Percentiles rank a stretch among this genome's conserved stretches.
Conservation (phyloP, 352 stramenopile genomes). For the Pythium volutum region DNA sequence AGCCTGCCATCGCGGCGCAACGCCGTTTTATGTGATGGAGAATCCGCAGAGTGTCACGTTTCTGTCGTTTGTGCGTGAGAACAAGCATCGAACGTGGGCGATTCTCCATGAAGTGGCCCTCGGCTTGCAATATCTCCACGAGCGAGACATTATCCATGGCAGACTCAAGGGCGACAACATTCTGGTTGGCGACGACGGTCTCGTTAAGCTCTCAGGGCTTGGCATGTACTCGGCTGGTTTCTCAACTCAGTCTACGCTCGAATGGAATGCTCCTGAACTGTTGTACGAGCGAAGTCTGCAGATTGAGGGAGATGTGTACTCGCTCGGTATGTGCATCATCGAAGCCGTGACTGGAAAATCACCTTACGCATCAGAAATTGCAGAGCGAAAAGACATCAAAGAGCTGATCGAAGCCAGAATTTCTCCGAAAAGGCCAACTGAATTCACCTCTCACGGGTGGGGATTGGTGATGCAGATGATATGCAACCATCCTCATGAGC, state of each 20-base stretch:
- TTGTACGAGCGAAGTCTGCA: constrained; percentile 1
- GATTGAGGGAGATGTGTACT: constrained; percentile 23
- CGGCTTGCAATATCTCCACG: constrained; percentile 73
- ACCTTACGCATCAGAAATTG: constrained; percentile 7
- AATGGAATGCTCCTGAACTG: constrained; percentile 24
- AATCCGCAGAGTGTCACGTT: constrained; percentile 6
- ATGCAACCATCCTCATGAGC: not conserved
- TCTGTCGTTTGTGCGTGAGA: constrained; percentile 1
- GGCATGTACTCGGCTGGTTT: not conserved
- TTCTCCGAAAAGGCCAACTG: not conserved
- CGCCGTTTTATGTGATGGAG: constrained; percentile 13
- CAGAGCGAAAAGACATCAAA: not conserved
- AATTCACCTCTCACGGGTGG: not conserved
- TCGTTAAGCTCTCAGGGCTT: constrained; percentile 17
- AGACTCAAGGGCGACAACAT: constrained; percentile 5
- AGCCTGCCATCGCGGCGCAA: constrained; percentile 7
- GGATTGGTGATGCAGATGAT: constrained; percentile 7
- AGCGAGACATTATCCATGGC: constrained; percentile 31
- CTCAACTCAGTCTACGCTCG: not conserved
- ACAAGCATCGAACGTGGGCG: constrained; percentile 25
- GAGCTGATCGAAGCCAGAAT: not conserved
- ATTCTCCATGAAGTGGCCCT: constrained; percentile 39
- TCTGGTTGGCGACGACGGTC: constrained; percentile 26
- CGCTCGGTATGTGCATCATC: constrained; percentile 33
- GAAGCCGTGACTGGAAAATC: constrained; percentile 26